A percentile compares a stretch with the other conserved stretches of the same genome.
Conservation (phyloP, 495 filamentous ascomycete species). For the Trichoderma virens region DNA sequence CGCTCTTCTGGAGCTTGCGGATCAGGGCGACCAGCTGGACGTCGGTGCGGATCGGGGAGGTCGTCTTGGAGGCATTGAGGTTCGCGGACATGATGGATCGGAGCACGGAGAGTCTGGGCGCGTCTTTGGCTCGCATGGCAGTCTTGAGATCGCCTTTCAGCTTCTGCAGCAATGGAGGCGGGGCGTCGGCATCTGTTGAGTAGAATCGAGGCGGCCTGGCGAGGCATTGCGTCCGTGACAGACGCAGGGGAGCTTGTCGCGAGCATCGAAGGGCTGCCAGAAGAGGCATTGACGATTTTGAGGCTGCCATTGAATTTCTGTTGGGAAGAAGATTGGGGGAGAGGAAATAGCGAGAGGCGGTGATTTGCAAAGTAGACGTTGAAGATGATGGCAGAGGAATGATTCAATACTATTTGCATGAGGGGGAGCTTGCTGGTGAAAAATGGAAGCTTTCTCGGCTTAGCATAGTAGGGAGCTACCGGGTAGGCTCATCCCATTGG, state of each 20-base stretch:
- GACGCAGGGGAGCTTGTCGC: not conserved
- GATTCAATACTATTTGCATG: no score
- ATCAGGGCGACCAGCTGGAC: conserved; percentile 47
- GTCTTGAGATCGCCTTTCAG: conserved; percentile 50
- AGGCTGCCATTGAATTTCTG: not conserved
- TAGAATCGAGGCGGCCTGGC: conserved; percentile 20
- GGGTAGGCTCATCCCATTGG: no score
- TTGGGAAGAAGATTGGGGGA: no score
- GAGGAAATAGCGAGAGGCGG: not conserved
- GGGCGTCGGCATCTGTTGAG: conserved; percentile 21
- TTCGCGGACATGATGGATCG: conserved; percentile 44
- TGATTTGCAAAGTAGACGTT: not conserved
- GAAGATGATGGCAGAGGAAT: no score
- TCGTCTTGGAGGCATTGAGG: conserved; percentile 51
- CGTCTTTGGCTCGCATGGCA: conserved; percentile 53
- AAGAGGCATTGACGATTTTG: not conserved
- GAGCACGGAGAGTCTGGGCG: conserved; percentile 44
- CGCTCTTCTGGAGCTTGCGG: conserved; percentile 32
- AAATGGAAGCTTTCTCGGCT: no score
- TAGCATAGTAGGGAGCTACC: no score
- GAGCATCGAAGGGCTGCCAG: not conserved
- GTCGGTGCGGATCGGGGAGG: conserved; percentile 47
- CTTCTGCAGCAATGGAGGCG: conserved; percentile 32
- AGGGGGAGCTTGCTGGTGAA: no score
- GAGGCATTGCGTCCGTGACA: not conserved